These are phyloP conservation scores for Aeschynomene evenia DNA, from an alignment of 306 rosid species.

Conservation along the genomic window DNA sequence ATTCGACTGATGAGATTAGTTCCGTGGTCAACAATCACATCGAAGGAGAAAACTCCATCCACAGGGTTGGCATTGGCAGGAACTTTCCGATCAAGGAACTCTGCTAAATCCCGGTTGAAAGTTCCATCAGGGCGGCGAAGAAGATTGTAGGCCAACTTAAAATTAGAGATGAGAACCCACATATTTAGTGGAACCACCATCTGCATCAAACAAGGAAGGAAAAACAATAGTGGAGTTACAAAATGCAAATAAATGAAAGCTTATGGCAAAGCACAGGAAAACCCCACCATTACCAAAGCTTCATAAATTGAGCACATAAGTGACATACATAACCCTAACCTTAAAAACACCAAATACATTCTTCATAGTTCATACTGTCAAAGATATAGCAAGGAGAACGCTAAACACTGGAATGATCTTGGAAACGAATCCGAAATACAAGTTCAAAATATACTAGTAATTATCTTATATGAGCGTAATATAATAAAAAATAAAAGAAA, in stretches of 20 bases:
- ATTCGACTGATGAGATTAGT: slow-evolving; percentile 66
- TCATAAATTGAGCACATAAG: background rate
- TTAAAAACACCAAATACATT: background rate
- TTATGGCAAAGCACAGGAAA: background rate
- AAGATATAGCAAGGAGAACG: background rate
- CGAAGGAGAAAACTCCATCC: slow-evolving; percentile 82
- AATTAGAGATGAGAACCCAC: slow-evolving; percentile 97
- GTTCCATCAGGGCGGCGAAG: slow-evolving; percentile 98
- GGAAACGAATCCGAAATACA: background rate
- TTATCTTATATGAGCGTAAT: background rate
- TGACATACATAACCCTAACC: slow-evolving; percentile 33
- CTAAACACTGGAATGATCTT: background rate
- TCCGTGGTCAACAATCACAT: slow-evolving; percentile 71
- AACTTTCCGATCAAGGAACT: slow-evolving; percentile 86
- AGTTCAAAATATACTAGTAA: background rate
- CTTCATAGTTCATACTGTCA: background rate
- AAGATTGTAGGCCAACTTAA: slow-evolving; percentile 92
- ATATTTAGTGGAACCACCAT: slow-evolving; percentile 94
- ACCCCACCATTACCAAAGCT: background rate
- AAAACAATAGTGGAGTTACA: no score
- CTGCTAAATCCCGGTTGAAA: slow-evolving; percentile 93
- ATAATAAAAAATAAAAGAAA: background rate
- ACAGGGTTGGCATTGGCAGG: slow-evolving; percentile 71
- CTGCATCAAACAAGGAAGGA: slow-evolving; percentile 34
- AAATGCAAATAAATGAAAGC: background rate